phyloP scores from a whole-genome alignment of 495 filamentous ascomycete genomes.

The Aspergillus nidulans region DNA sequence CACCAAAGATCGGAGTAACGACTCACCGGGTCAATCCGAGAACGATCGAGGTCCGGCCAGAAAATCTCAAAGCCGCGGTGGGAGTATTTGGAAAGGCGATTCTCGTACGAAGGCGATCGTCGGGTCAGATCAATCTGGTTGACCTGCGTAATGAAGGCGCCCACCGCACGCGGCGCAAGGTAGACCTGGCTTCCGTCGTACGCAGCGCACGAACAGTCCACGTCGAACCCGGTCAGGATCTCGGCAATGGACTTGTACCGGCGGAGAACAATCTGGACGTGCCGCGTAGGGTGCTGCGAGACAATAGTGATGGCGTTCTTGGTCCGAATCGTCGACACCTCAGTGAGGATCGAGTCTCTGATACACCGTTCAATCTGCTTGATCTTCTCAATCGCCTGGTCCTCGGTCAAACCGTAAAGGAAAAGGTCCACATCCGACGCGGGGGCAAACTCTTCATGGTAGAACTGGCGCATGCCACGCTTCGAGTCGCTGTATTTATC shows the following conservation, averaged over 20 bases:
- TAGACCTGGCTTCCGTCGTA: conserved; percentile 77
- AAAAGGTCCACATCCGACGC: conserved; percentile 85
- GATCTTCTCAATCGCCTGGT: conserved; percentile 74
- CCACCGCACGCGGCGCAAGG: conserved; percentile 63
- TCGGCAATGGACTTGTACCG: conserved; percentile 77
- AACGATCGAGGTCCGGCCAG: conserved; percentile 67
- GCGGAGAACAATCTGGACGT: conserved; percentile 78
- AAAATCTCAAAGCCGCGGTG: conserved; percentile 79
- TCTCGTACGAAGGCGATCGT: conserved; percentile 80
- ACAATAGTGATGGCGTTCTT: conserved; percentile 83
- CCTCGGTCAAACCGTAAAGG: conserved; percentile 68
- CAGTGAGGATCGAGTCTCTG: conserved; percentile 66
- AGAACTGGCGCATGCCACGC: conserved; percentile 61
- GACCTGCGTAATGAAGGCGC: conserved; percentile 71
- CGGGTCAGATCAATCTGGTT: conserved; percentile 76
- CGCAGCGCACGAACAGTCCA: conserved; percentile 74
- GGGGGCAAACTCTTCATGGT: conserved; percentile 72
- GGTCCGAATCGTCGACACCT: conserved; percentile 72
- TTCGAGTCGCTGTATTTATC: conserved; percentile 58
- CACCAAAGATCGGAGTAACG: no score
- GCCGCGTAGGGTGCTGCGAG: conserved; percentile 74
- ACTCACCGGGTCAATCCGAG: conserved; percentile 61
- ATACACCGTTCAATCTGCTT: conserved; percentile 67
- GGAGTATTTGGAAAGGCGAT: conserved; percentile 81
- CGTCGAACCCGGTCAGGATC: conserved; percentile 81